Evolutionary conservation across 1,139 yeast species (phyloP).

Genomic region (Zygosaccharomyces pseudobailii): DNA sequence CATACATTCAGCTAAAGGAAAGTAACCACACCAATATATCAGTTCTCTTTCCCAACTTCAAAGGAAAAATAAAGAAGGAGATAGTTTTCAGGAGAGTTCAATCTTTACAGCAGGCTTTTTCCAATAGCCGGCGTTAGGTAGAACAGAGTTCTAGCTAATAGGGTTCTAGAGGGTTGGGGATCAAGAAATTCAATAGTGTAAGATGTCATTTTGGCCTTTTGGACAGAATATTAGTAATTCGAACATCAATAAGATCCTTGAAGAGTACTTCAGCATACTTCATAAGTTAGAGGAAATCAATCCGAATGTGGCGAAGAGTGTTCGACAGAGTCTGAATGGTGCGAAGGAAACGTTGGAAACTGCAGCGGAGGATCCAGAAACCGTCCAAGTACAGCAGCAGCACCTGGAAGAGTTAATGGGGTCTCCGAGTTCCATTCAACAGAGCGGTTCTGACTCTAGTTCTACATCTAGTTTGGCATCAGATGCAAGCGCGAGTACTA

Average conservation of each 20-base stretch:
- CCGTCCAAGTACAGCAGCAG: not conserved
- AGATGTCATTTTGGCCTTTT: conserved; percentile 47
- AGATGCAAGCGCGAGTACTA: not conserved
- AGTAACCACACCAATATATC: not conserved
- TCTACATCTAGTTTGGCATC: not conserved
- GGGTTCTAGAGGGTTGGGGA: not conserved
- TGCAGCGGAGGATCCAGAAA: not conserved
- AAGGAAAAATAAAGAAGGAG: not conserved
- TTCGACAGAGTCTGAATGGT: conserved; percentile 10
- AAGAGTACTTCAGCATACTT: conserved; percentile 34
- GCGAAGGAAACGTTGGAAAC: conserved; percentile 2
- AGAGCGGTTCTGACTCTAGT: not conserved
- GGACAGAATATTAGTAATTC: conserved; percentile 38
- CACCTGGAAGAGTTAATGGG: conserved; percentile 1
- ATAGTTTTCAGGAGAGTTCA: not conserved
- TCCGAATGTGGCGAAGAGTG: conserved; percentile 14
- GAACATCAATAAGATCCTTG: conserved; percentile 36
- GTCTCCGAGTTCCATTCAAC: not conserved
- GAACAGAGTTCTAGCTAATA: not conserved
- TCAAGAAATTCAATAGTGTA: not conserved
- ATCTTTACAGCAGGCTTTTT: not conserved
- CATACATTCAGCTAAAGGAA: not conserved
- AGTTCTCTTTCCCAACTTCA: not conserved
- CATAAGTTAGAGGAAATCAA: conserved; percentile 22
- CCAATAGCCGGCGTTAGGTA: not conserved